Conservation (phyloP, 2,329 filamentous ascomycete species). For the Pseudocercospora fijiensis region DNA sequence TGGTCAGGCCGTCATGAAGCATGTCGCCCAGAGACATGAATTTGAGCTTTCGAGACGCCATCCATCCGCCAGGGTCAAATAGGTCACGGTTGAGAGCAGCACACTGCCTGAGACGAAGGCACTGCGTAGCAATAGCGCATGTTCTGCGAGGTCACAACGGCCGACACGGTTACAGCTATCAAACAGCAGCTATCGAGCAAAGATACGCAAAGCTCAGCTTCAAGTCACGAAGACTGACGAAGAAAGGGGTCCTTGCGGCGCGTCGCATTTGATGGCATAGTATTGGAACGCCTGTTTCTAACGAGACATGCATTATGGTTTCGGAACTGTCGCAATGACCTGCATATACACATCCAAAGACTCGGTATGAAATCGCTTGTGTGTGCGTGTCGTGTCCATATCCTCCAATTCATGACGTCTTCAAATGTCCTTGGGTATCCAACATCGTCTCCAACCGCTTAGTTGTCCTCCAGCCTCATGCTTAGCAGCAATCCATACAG, state of each 20-base stretch:
- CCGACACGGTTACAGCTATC: too few species aligned
- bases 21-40: neutral
- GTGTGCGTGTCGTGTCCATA: neutral
- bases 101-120: neutral
- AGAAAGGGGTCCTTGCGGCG: neutral
- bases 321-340: slow-evolving; percentile 22
- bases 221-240: neutral
- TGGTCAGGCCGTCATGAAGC: slow-evolving; percentile 35
- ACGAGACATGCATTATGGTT: slow-evolving; percentile 10
- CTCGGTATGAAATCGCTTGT: slow-evolving; percentile 3
- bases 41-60: neutral
- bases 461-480: neutral
- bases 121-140: neutral
- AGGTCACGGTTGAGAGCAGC: neutral
- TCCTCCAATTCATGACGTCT: neutral
- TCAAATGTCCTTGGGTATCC: neutral
- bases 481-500: slow-evolving; percentile 33
- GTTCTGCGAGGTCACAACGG: neutral
- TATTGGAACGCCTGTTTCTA: neutral
- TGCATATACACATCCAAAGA: slow-evolving; percentile 22
- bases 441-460: slow-evolving; percentile 2
- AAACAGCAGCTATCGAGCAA: neutral
- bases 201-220: neutral
- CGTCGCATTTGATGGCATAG: neutral
- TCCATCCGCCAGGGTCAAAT: neutral